These are phyloP conservation scores for Grifola frondosa DNA, from an alignment of 1,284 basidiomycete genomes.

Conservation along the genomic window DNA sequence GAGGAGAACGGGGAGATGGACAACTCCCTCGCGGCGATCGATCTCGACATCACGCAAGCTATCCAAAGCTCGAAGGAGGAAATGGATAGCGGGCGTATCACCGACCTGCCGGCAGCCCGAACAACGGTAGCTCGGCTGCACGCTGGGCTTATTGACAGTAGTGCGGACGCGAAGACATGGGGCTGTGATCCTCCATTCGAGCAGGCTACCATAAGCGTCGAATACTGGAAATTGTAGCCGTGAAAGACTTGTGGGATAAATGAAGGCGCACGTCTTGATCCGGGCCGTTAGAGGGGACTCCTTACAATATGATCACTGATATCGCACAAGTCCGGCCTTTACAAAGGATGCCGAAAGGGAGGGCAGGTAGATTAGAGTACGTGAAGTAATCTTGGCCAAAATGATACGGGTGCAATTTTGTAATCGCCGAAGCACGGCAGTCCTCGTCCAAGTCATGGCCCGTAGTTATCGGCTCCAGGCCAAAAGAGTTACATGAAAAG, in stretches of 20 bases:
- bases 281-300: no score
- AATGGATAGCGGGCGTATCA: constrained; percentile 51
- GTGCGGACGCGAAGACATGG: constrained; percentile 54
- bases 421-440: no score
- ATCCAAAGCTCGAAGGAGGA: constrained; percentile 79
- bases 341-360: no score
- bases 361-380: no score
- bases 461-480: no score
- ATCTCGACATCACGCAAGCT: constrained; percentile 74
- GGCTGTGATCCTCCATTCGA: constrained; percentile 73
- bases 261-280: no score
- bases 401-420: no score
- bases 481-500: no score
- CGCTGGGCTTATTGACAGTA: constrained; percentile 48
- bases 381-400: no score
- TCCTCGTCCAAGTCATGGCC: no score
- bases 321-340: no score
- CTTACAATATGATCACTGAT: no score
- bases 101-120: constrained; percentile 45
- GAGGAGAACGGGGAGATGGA: constrained; percentile 55
- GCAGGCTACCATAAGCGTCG: constrained; percentile 51
- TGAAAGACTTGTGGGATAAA: not conserved
- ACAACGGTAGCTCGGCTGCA: constrained; percentile 49
- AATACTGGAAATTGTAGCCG: constrained; percentile 58
- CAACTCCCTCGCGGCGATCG: constrained; percentile 58